Conservation (phyloP, 2,329 filamentous ascomycete genomes). For the Blumeria hordei region DNA sequence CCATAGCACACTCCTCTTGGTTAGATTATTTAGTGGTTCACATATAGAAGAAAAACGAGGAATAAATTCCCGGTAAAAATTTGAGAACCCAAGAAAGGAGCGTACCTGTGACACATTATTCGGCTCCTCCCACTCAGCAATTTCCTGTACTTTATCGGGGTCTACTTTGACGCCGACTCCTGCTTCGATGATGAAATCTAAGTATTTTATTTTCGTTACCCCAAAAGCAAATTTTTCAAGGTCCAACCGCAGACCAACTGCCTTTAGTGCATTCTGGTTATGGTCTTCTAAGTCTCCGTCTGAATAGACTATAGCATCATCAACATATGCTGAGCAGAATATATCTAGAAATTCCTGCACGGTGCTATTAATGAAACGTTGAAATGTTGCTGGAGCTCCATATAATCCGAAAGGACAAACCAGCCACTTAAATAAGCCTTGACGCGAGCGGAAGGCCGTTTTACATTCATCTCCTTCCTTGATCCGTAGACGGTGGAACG, state of each 20-base stretch:
- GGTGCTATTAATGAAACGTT: neutral
- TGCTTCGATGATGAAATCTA: neutral
- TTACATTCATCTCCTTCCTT: conserved; percentile 2
- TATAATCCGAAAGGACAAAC: neutral
- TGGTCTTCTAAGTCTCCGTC: neutral
- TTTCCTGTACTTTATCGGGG: neutral
- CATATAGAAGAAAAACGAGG: neutral
- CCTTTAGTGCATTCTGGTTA: neutral
- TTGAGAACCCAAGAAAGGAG: neutral
- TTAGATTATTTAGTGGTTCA: neutral
- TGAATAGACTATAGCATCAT: neutral
- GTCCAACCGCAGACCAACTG: neutral
- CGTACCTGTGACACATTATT: neutral
- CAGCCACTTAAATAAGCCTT: neutral
- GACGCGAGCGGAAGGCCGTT: neutral
- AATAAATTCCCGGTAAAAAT: conserved; percentile 1
- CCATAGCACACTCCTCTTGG: neutral
- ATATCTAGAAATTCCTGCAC: neutral
- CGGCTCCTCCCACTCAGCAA: neutral
- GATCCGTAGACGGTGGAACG: neutral
- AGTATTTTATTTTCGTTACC: neutral
- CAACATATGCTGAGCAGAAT: neutral
- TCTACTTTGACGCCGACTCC: neutral
- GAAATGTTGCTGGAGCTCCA: neutral
- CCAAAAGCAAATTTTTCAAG: neutral